These are phyloP conservation scores for Suillus subluteus DNA, from an alignment of 768 basidiomycete genomes.

Conservation along the genomic window DNA sequence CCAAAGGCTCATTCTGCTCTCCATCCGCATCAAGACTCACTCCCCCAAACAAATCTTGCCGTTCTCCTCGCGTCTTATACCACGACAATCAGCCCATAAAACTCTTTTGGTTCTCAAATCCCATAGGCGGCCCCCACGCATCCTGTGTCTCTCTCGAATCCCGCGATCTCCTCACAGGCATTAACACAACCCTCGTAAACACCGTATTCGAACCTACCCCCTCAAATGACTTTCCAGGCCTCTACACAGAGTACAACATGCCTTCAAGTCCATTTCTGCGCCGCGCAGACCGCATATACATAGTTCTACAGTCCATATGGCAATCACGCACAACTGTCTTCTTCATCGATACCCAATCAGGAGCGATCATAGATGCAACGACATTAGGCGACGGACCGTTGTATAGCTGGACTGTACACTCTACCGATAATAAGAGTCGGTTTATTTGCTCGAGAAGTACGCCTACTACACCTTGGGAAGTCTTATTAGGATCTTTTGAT, in stretches of 20 bases:
- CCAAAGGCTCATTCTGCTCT: constrained; percentile 15
- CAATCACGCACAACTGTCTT: constrained; percentile 56
- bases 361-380: constrained; percentile 40
- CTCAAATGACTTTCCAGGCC: constrained; percentile 55
- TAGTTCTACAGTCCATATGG: constrained; percentile 57
- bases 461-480: constrained; percentile 47
- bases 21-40: constrained; percentile 44
- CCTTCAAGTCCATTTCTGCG: constrained; percentile 44
- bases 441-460: constrained; percentile 58
- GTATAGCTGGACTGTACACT: constrained; percentile 57
- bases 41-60: constrained; percentile 47
- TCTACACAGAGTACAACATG: constrained; percentile 58
- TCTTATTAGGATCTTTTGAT: constrained; percentile 52
- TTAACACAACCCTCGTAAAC: constrained; percentile 40
- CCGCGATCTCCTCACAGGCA: constrained; percentile 36
- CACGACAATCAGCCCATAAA: constrained; percentile 22
- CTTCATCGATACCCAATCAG: constrained; percentile 44
- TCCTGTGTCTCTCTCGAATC: constrained; percentile 55
- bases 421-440: constrained; percentile 45
- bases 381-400: constrained; percentile 22
- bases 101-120: constrained; percentile 60
- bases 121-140: constrained; percentile 61
- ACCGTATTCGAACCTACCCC: constrained; percentile 40
- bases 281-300: constrained; percentile 20
- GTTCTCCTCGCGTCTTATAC: constrained; percentile 58